Evolutionary conservation across 495 filamentous ascomycete species (phyloP), one percentile per base, ranked within the genome.

Genomic region (Penicillium turbatum): DNA sequence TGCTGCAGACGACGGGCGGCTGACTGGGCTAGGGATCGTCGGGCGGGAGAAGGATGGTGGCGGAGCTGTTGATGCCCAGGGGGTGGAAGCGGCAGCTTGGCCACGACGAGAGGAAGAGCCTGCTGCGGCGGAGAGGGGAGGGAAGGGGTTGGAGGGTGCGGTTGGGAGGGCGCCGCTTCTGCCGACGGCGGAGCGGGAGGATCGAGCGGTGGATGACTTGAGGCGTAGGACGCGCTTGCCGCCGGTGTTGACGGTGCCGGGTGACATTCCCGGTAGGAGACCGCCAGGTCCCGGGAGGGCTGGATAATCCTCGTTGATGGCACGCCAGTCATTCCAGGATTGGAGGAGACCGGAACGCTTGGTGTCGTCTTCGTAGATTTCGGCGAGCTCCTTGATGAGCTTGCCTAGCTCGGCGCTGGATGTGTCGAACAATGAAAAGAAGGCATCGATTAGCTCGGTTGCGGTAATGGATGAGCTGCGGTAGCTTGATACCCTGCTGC

Each of bases 291-390:
- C 83, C 2, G 92, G 92, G 0, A 98, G 79, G 0, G 89, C 87
- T 0, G 93, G 93, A 62, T 97, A 98, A 70, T 98, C 92, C 70
- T 97, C 93, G 59, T 96, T 92, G 62, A 92, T 89, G 9, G 89
- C 91, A 12, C 87, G 89, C 89, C 93, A 95, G 70, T 96, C 88
- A 55, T 87, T 88, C 92, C 91, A 97, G 5, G 91, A 85, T 57
- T 82, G 86, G 2, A 88, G 80, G 1, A 99, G 78, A 3, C 72
- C 76, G 9, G 82, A 83, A 11, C 79, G 82, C 63, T 96, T 97
- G 10, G 60, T 62, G 37, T 85, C 79, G 43, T 92, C 86, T 57
- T 97, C 91, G 61, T 90, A 99, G 17, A 97, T 86, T 4, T 97
- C 95, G 16, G 90, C 89, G 5, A 96, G 84, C 60, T 97, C 95